phyloP scores from a whole-genome alignment of 306 rosid species.

The Ziziphus jujuba region DNA sequence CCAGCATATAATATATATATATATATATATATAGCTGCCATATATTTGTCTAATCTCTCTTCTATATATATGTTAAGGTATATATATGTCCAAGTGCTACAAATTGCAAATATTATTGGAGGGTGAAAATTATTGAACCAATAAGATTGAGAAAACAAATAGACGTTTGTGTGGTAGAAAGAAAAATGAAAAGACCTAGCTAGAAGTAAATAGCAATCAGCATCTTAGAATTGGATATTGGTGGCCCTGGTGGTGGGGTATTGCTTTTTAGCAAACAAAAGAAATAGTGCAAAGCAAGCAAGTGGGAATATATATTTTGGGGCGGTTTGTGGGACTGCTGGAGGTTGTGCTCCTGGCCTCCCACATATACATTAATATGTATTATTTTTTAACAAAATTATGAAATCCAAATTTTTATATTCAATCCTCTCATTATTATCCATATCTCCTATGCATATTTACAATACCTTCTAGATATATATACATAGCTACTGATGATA shows the following conservation, averaged over 20 bases:
- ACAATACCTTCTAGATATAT: constrained; percentile 39
- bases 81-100: too few relatives aligned
- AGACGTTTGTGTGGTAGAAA: too few relatives aligned
- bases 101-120: too few relatives aligned
- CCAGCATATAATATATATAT: too few relatives aligned
- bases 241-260: constrained; percentile 57
- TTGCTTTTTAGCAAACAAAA: constrained; percentile 66
- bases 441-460: constrained; percentile 6
- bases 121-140: too few relatives aligned
- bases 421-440: constrained; percentile 17
- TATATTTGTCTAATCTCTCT: too few relatives aligned
- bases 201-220: too few relatives aligned
- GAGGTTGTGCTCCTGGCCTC: constrained; percentile 47
- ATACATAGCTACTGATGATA: background rate
- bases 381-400: constrained; percentile 25
- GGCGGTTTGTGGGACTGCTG: constrained; percentile 91
- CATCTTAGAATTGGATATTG: constrained; percentile 2
- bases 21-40: too few relatives aligned
- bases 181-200: too few relatives aligned
- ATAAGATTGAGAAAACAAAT: too few relatives aligned
- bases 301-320: constrained; percentile 45
- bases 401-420: background rate
- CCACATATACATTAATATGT: constrained; percentile 59
- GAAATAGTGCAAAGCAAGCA: constrained; percentile 76
- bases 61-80: too few relatives aligned